Evolutionary conservation across 1,284 basidiomycete species (phyloP).

Genomic region (Sporisorium iseilematis-ciliati): DNA sequence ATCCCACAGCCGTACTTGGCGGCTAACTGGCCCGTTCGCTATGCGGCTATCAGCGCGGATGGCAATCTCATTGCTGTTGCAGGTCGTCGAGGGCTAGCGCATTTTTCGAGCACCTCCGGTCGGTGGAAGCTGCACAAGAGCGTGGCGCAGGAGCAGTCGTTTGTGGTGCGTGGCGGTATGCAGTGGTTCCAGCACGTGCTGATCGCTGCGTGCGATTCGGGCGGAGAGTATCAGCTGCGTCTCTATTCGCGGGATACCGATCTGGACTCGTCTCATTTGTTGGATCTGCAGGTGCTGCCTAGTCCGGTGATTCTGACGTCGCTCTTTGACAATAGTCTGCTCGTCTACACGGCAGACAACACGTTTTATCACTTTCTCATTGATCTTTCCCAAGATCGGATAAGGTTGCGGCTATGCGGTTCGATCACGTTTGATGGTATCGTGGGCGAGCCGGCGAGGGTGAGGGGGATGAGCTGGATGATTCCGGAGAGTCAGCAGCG

Average conservation of each 20-base stretch:
- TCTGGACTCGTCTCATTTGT: conserved; percentile 84
- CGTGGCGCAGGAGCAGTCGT: conserved; percentile 87
- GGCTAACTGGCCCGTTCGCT: conserved; percentile 93
- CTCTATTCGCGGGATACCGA: conserved; percentile 95
- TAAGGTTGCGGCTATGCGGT: conserved; percentile 86
- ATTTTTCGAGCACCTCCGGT: conserved; percentile 92
- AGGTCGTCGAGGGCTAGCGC: conserved; percentile 88
- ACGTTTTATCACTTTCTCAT: conserved; percentile 93
- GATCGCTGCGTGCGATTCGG: conserved; percentile 79
- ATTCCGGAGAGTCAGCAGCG: conserved; percentile 92
- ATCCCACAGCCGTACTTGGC: conserved; percentile 90
- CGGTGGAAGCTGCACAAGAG: conserved; percentile 92
- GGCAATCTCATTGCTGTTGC: conserved; percentile 93
- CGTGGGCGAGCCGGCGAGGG: conserved; percentile 84
- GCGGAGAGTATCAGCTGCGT: conserved; percentile 74
- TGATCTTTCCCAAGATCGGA: conserved; percentile 83
- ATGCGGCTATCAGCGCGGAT: conserved; percentile 90
- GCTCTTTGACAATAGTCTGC: conserved; percentile 93
- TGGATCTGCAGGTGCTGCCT: conserved; percentile 83
- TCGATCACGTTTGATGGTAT: conserved; percentile 95
- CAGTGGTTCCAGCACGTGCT: conserved; percentile 98
- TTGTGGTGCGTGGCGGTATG: conserved; percentile 88
- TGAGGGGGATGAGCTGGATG: conserved; percentile 96
- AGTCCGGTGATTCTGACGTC: conserved; percentile 74
- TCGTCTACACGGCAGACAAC: conserved; percentile 97